Evolutionary conservation across 2,329 filamentous ascomycete species (phyloP).

Genomic region (Claviceps sp.): DNA sequence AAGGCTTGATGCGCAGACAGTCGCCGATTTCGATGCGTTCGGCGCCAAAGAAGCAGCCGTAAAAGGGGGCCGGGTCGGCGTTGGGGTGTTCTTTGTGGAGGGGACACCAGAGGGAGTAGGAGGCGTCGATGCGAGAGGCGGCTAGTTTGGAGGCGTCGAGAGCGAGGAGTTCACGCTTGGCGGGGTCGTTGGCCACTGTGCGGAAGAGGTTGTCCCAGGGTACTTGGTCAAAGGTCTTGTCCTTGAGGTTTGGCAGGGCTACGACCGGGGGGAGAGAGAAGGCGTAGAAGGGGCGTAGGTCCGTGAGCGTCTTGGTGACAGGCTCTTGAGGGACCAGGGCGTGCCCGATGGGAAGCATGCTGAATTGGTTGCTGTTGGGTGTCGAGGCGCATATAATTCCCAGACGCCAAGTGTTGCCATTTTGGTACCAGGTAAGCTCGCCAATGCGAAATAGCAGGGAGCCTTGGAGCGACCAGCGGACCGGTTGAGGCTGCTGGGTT

Average conservation of each 20-base stretch:
- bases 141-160: slow-evolving; percentile 40
- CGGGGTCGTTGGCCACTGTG: slow-evolving; percentile 18
- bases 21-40: slow-evolving; percentile 35
- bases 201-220: slow-evolving; percentile 28
- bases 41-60: slow-evolving; percentile 37
- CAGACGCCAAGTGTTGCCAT: slow-evolving; percentile 32
- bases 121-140: slow-evolving; percentile 33
- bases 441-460: slow-evolving; percentile 31
- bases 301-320: slow-evolving; percentile 24
- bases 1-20: slow-evolving; percentile 32
- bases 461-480: slow-evolving; percentile 21
- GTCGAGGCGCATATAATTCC: slow-evolving; percentile 26
- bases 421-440: slow-evolving; percentile 38
- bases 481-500: slow-evolving; percentile 4
- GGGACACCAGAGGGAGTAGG: slow-evolving; percentile 34
- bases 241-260: slow-evolving; percentile 23
- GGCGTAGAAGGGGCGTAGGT: slow-evolving; percentile 37
- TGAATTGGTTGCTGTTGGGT: slow-evolving; percentile 16
- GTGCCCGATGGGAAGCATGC: slow-evolving; percentile 29
- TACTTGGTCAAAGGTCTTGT: slow-evolving; percentile 27
- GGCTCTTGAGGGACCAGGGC: slow-evolving; percentile 23
- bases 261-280: slow-evolving; percentile 34
- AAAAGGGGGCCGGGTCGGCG: slow-evolving; percentile 24
- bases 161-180: slow-evolving; percentile 27
- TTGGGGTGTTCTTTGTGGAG: slow-evolving; percentile 17